Conservation (phyloP, 2,329 filamentous ascomycete species). For the Fusarium nurragi region DNA sequence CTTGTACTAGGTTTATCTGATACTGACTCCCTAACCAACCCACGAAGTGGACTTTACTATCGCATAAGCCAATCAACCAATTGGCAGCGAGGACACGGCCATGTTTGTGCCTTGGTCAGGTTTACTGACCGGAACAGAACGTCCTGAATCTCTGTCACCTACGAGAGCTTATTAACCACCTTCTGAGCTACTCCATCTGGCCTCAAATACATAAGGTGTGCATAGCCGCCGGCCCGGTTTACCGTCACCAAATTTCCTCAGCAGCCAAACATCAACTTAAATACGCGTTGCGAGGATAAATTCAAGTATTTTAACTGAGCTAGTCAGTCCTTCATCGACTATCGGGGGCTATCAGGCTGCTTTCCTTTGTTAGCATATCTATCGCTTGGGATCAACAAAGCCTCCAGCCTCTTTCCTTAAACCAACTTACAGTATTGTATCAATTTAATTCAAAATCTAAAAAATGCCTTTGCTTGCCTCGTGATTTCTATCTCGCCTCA, state of each 20-base stretch:
- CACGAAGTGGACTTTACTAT: constrained; percentile 30
- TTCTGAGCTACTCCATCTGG: constrained; percentile 9
- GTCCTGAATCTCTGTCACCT: constrained; percentile 22
- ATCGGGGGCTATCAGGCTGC: neutral
- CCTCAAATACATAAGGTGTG: neutral
- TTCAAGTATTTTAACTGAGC: neutral
- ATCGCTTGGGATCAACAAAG: neutral
- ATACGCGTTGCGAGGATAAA: neutral
- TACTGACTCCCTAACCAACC: constrained; percentile 7
- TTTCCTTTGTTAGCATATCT: neutral
- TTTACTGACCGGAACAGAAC: constrained; percentile 39
- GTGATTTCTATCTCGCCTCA: neutral
- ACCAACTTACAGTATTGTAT: neutral
- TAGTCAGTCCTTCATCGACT: neutral
- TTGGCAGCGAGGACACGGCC: constrained; percentile 22
- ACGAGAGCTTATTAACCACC: too few relatives aligned
- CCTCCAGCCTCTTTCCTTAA: neutral
- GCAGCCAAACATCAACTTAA: neutral
- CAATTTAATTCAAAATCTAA: neutral
- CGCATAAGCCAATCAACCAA: constrained; percentile 25
- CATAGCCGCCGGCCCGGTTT: constrained; percentile 27
- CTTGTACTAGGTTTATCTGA: constrained; percentile 11
- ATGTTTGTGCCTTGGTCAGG: constrained; percentile 34
- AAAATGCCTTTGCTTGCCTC: neutral
- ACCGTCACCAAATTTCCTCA: constrained; percentile 9